Evolutionary conservation across 805 yeast species (phyloP).

Genomic region (Barnettozyma siamensis): DNA sequence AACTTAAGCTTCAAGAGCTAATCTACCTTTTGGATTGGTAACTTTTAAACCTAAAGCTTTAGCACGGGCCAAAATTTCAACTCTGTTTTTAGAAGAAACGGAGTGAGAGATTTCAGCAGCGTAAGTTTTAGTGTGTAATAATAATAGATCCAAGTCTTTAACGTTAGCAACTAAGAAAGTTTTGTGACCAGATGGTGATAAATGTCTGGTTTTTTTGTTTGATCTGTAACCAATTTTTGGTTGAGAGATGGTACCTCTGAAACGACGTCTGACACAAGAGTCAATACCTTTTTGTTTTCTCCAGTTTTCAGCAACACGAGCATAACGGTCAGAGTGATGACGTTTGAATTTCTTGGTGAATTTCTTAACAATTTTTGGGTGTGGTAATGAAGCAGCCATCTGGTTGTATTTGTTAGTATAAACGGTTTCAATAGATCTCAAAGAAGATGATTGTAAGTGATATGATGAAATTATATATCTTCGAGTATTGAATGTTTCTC

Average conservation of each 20-base stretch:
- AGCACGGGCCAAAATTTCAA: slow-evolving; percentile 92
- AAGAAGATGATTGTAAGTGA: too few relatives aligned
- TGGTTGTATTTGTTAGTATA: slow-evolving; percentile 25
- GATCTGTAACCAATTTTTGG: slow-evolving; percentile 99
- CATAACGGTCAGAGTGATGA: slow-evolving; percentile 99
- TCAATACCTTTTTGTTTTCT: slow-evolving; percentile 99
- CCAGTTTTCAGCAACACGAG: slow-evolving; percentile 98
- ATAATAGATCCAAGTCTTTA: slow-evolving; percentile 89
- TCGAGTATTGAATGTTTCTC: too few relatives aligned
- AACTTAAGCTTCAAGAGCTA: slow-evolving; percentile 89
- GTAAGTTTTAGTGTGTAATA: slow-evolving; percentile 95
- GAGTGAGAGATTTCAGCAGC: slow-evolving; percentile 99
- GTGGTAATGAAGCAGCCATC: slow-evolving; percentile 97
- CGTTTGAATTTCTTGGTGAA: slow-evolving; percentile 98
- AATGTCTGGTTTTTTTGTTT: slow-evolving; percentile 95
- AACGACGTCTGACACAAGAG: slow-evolving; percentile 99
- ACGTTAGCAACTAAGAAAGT: slow-evolving; percentile 89
- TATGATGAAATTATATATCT: too few relatives aligned
- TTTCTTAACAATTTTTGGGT: slow-evolving; percentile 99
- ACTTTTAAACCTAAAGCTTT: slow-evolving; percentile 98
- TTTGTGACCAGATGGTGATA: slow-evolving; percentile 98
- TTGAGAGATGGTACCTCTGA: slow-evolving; percentile 98
- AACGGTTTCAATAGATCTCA: too few relatives aligned
- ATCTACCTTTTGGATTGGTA: slow-evolving; percentile 99
- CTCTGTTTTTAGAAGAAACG: slow-evolving; percentile 98